phyloP scores from a whole-genome alignment of 1,139 yeast genomes.

The Arxiozyma slooffiae region DNA sequence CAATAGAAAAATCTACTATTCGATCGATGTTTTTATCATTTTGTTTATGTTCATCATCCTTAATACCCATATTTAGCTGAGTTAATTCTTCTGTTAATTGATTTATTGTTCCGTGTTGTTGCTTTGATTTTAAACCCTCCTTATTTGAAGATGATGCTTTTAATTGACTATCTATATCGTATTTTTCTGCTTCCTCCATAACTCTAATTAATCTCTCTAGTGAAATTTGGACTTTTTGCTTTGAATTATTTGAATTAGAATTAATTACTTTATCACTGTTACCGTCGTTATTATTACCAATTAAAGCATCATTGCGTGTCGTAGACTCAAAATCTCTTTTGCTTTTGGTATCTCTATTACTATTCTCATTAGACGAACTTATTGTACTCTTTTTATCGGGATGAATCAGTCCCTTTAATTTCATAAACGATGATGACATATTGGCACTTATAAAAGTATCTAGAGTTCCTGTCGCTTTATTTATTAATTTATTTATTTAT shows the following conservation, averaged over 20 bases:
- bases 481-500: too few relatives aligned
- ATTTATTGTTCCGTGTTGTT: conserved; percentile 6
- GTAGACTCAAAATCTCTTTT: neutral
- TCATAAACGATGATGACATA: neutral
- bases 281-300: neutral
- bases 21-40: neutral
- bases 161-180: neutral
- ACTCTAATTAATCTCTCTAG: neutral
- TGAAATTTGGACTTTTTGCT: neutral
- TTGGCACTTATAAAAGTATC: neutral
- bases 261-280: too few relatives aligned
- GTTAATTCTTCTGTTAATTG: conserved; percentile 9
- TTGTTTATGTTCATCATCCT: neutral
- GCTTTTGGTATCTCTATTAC: neutral
- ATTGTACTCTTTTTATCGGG: neutral
- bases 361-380: neutral
- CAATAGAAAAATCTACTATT: neutral
- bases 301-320: neutral
- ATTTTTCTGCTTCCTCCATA: conserved; percentile 2
- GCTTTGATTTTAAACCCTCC: neutral
- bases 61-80: conserved; percentile 9
- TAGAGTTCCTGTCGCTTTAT: neutral
- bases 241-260: too few relatives aligned
- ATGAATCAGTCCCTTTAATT: neutral
- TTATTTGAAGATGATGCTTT: neutral